phyloP scores from a whole-genome alignment of 768 basidiomycete species.

The Omphalotus guepiniiformis region DNA sequence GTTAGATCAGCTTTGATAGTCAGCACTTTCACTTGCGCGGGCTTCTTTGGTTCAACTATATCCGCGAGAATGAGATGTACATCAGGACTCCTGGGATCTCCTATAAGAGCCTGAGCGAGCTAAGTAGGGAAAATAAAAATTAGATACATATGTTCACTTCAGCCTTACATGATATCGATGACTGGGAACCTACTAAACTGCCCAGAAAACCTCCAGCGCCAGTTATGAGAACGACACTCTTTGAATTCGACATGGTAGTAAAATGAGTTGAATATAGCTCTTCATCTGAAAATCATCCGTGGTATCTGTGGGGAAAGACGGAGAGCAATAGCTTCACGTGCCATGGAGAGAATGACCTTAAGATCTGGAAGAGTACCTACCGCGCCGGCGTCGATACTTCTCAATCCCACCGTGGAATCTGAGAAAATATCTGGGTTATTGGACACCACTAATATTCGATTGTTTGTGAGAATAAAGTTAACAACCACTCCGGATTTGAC shows the following conservation, averaged over 20 bases:
- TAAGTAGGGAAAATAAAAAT: slow-evolving; percentile 9
- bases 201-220: slow-evolving; percentile 8
- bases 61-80: slow-evolving; percentile 49
- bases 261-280: not conserved
- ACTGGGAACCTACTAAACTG: not conserved
- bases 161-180: not conserved
- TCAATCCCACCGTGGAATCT: no score
- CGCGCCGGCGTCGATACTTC: no score
- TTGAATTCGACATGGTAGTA: slow-evolving; percentile 3
- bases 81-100: slow-evolving; percentile 30
- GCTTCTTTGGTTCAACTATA: slow-evolving; percentile 36
- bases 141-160: not conserved
- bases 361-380: no score
- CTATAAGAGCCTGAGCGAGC: slow-evolving; percentile 31
- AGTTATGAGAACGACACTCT: slow-evolving; percentile 5
- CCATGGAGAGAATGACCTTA: no score
- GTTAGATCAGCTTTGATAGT: slow-evolving; percentile 39
- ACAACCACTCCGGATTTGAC: no score
- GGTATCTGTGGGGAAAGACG: not conserved
- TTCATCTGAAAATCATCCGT: not conserved
- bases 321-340: no score
- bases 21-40: slow-evolving; percentile 23
- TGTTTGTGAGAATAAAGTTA: no score
- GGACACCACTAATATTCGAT: no score
- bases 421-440: no score